Evolutionary conservation across 2,329 filamentous ascomycete genomes (phyloP).

Genomic region (Xylaria digitata): DNA sequence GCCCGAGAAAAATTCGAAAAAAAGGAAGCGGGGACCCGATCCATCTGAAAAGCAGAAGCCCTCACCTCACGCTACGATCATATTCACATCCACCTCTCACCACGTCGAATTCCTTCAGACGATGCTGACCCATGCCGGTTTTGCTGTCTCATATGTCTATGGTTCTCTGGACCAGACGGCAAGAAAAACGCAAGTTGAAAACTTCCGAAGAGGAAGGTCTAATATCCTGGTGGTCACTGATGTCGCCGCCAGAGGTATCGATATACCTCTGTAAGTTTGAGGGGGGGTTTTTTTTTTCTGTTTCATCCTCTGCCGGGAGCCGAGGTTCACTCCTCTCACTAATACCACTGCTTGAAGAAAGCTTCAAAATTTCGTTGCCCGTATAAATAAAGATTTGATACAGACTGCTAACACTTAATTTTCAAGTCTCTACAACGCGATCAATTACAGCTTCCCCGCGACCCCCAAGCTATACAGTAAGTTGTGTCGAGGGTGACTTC

Average conservation of each 20-base stretch:
- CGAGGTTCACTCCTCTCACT: background rate
- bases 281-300: background rate
- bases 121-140: slow-evolving; percentile 83
- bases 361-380: background rate
- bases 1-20: slow-evolving; percentile 67
- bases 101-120: slow-evolving; percentile 92
- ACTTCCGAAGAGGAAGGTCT: slow-evolving; percentile 84
- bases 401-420: slow-evolving; percentile 44
- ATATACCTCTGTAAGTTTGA: slow-evolving; percentile 73
- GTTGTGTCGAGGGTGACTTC: background rate
- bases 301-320: background rate
- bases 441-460: slow-evolving; percentile 98
- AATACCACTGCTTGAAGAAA: background rate
- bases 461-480: slow-evolving; percentile 87
- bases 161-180: slow-evolving; percentile 95
- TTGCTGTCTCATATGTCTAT: slow-evolving; percentile 92
- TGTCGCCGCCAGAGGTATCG: slow-evolving; percentile 95
- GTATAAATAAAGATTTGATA: background rate
- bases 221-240: slow-evolving; percentile 97
- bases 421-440: slow-evolving; percentile 85
- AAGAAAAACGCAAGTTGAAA: slow-evolving; percentile 89
- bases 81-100: slow-evolving; percentile 78
- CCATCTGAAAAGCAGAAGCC: slow-evolving; percentile 73
- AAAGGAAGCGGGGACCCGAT: slow-evolving; percentile 73
- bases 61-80: slow-evolving; percentile 90